A percentile compares a stretch with the other conserved stretches of the same genome.
phyloP scores from a whole-genome alignment of 1,284 basidiomycete genomes.

The Anthracocystis walkeri region DNA sequence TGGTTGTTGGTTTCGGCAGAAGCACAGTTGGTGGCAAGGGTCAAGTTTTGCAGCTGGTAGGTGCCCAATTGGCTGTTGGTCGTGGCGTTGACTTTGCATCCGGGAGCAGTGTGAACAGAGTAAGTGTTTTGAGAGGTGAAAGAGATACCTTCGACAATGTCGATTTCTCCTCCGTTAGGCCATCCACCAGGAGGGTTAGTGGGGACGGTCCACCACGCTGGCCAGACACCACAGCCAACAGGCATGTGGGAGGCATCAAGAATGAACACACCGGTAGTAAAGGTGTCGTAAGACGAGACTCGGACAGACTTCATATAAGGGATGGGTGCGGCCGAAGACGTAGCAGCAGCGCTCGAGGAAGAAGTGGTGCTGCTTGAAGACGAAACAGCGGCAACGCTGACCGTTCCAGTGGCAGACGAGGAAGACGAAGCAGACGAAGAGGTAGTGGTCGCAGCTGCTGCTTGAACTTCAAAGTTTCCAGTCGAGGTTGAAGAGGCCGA shows the following conservation, averaged over 20 bases:
- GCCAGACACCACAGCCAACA: constrained; percentile 61
- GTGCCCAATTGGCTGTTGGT: constrained; percentile 36
- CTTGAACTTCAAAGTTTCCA: not conserved
- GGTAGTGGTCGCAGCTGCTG: not conserved
- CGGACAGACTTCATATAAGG: constrained; percentile 52
- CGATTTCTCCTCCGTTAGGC: constrained; percentile 63
- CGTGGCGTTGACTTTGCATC: constrained; percentile 46
- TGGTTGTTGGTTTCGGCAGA: constrained; percentile 74
- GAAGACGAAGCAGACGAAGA: constrained; percentile 2
- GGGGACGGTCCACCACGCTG: constrained; percentile 61
- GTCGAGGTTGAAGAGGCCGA: constrained; percentile 15
- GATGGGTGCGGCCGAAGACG: constrained; percentile 23
- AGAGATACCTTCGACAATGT: constrained; percentile 61
- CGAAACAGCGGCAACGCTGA: not conserved
- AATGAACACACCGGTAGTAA: constrained; percentile 56
- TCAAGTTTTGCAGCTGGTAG: constrained; percentile 36
- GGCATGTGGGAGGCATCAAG: constrained; percentile 52
- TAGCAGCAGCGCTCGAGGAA: constrained; percentile 17
- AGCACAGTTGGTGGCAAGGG: constrained; percentile 74
- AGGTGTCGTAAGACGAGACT: constrained; percentile 47
- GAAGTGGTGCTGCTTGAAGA: constrained; percentile 15
- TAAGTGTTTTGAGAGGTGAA: constrained; percentile 53
- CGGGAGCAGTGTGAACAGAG: constrained; percentile 51
- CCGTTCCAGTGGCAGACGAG: constrained; percentile 3
- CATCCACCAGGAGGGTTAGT: constrained; percentile 47